These are phyloP conservation scores for Eryngium alpinum DNA, from an alignment of 140 eudicot species.

Conservation along the genomic window DNA sequence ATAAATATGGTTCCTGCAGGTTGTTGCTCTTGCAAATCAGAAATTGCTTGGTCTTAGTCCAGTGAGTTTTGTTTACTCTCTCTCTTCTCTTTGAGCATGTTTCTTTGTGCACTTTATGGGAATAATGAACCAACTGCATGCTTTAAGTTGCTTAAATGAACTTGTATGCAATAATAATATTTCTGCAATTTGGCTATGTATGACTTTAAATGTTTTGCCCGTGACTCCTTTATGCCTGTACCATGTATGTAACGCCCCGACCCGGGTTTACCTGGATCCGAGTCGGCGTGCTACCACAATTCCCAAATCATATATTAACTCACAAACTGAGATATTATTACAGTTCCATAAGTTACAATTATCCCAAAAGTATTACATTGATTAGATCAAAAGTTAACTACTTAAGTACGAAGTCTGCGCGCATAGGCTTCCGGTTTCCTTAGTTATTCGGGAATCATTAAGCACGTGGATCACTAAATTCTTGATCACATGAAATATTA, in stretches of 20 bases:
- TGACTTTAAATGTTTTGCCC: background rate
- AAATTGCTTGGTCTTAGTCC: conserved; percentile 72
- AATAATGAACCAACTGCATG: background rate
- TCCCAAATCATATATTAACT: no score
- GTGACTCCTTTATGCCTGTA: background rate
- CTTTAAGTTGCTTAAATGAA: conserved; percentile 10
- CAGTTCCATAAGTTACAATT: no score
- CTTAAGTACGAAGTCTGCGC: no score
- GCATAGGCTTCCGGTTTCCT: no score
- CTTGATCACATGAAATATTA: no score
- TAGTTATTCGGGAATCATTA: no score
- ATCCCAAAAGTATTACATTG: no score
- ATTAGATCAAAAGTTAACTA: no score
- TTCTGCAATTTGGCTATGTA: background rate
- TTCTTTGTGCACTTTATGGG: background rate
- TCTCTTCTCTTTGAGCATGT: background rate
- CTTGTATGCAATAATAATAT: background rate
- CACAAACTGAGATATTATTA: no score
- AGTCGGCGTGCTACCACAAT: no score
- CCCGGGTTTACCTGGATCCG: no score
- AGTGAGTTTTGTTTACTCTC: conserved; percentile 38
- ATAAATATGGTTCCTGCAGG: conserved; percentile 47
- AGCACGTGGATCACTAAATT: no score
- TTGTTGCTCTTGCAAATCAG: conserved; percentile 90
- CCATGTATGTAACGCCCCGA: background rate